Base-by-base conservation (phyloP, 805 yeast species). In the Metschnikowia matae region DNA sequence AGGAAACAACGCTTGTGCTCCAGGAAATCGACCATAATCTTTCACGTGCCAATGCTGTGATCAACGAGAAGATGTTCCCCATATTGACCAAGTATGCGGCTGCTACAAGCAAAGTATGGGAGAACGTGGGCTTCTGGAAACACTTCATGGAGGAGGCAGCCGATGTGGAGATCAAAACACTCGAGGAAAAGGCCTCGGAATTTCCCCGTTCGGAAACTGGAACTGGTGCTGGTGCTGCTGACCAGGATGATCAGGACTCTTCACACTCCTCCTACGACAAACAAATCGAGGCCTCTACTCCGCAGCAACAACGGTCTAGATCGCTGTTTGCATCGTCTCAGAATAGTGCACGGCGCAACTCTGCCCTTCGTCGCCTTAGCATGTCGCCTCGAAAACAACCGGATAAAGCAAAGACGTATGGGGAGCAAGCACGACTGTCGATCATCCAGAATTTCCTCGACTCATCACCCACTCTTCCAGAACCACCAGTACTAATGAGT, bases 21-120 rank as follows among this genome's bases (percentile, higher is more conserved):
- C 96, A 89, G 64, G 84, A 83, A 44, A 87, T 90, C 21, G 96
- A 89, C 67, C 77, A 82, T 44, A 85, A 88, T 60, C 74, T 89
- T 45, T 78, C 85, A 11, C 73, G 77, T 40, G 81, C 91, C 18
- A 88, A 86, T 62, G 76, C 82, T 42, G 77, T 84, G 33, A 81
- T 90, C 23, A 82, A 82, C 44, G 85, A 85, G 53, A 76, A 77
- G 39, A 75, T 89, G 31, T 73, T 87, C 32, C 96, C 96, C 2
- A 73, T 80, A 11, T 77, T 89, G 20, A 77, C 80, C 54, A 71
- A 74, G 41, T 88, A 87, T 60, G 80, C 85, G 17, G 60, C 62
- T 13, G 78, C 79, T 38, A 81, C 89, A 13, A 78, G 74, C 39
- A 73, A 78, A 32, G 81, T 87, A 3, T 83, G 89, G 85, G 68